Conservation (phyloP, 345 rosid species). For the Bruguiera parviflora region DNA sequence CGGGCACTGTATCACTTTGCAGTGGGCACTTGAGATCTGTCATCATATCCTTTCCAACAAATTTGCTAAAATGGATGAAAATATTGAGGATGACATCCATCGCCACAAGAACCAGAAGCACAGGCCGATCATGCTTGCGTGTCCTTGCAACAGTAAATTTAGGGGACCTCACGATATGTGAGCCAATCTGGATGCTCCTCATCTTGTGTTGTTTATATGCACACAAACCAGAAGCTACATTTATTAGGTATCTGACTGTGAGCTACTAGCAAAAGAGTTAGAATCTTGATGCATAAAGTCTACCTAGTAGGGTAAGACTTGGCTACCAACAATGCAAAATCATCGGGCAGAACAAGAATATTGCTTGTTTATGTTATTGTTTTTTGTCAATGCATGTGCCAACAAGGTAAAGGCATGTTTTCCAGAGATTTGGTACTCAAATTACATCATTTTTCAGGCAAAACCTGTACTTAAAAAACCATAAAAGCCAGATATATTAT, state of each 20-base stretch:
- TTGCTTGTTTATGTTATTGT: neutral
- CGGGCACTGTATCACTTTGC: conserved; percentile 66
- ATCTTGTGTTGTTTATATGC: conserved; percentile 35
- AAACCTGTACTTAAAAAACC: neutral
- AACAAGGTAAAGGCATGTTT: neutral
- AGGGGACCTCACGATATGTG: conserved; percentile 61
- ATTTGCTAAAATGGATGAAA: conserved; percentile 77
- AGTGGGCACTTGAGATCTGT: conserved; percentile 77
- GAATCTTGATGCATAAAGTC: neutral
- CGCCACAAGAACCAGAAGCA: conserved; percentile 54
- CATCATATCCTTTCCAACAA: conserved; percentile 92
- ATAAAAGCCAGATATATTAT: too few relatives aligned
- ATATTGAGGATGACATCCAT: conserved; percentile 38
- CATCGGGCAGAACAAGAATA: neutral
- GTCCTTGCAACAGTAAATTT: conserved; percentile 53
- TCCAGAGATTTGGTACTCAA: neutral
- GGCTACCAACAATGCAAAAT: neutral
- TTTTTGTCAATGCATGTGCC: neutral
- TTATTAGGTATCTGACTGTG: neutral
- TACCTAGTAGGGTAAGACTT: neutral
- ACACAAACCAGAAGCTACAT: conserved; percentile 1
- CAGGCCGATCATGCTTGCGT: conserved; percentile 75
- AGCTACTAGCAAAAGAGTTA: conserved; percentile 1
- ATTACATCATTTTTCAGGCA: too few relatives aligned
- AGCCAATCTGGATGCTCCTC: conserved; percentile 50